These are phyloP conservation scores for Cercospora sp. DNA, from an alignment of 2,329 filamentous ascomycete genomes.

Conservation along the genomic window DNA sequence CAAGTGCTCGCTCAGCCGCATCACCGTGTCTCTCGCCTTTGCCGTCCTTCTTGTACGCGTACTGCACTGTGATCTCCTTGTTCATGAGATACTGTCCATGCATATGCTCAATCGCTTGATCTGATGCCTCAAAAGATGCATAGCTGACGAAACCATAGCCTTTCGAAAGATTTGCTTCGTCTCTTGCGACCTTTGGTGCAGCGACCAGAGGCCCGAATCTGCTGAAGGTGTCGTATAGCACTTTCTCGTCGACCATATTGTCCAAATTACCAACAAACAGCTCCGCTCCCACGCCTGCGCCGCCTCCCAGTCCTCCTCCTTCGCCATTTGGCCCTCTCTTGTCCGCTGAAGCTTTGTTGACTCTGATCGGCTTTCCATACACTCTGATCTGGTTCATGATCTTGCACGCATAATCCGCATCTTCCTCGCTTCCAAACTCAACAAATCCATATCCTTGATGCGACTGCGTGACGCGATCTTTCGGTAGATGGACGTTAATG, in stretches of 20 bases:
- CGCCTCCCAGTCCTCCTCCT: constrained; percentile 81
- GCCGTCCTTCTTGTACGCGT: constrained; percentile 98
- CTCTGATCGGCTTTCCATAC: constrained; percentile 90
- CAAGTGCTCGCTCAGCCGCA: constrained; percentile 86
- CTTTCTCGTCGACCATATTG: constrained; percentile 90
- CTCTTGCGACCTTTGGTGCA: constrained; percentile 86
- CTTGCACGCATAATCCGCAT: constrained; percentile 93
- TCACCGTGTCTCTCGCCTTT: constrained; percentile 96
- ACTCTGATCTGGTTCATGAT: constrained; percentile 95
- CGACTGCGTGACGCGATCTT: constrained; percentile 93
- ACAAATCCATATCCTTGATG: constrained; percentile 99
- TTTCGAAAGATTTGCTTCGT: constrained; percentile 84
- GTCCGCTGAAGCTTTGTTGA: constrained; percentile 92
- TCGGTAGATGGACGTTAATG: constrained; percentile 95
- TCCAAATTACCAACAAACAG: constrained; percentile 96
- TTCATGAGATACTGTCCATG: constrained; percentile 96
- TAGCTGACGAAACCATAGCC: constrained; percentile 97
- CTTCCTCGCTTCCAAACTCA: constrained; percentile 92
- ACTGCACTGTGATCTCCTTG: constrained; percentile 94
- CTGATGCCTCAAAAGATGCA: constrained; percentile 87
- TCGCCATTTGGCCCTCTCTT: constrained; percentile 85
- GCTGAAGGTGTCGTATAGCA: constrained; percentile 91
- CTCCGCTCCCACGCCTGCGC: constrained; percentile 86
- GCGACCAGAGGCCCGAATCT: constrained; percentile 84
- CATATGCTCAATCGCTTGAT: constrained; percentile 88